Percentiles rank a stretch among this genome's conserved stretches.
These are phyloP conservation scores for Sarocladium strictum DNA, from an alignment of 2,329 filamentous ascomycete species.

Conservation along the genomic window DNA sequence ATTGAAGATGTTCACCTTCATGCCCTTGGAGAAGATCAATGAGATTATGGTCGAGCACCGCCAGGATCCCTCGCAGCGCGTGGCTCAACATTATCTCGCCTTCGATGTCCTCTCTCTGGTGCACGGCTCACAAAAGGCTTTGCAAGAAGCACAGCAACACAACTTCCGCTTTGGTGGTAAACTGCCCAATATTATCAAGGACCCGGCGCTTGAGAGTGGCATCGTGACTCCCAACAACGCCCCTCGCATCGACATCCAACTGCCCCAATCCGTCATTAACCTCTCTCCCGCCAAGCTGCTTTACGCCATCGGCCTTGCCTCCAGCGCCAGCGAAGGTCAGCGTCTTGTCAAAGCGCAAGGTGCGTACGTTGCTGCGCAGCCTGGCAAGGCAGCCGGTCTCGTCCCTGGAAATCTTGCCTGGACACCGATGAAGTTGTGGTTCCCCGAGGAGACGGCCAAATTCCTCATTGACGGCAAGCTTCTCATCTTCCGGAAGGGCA, in stretches of 20 bases:
- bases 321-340: slow-evolving; percentile 51
- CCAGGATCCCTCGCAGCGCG: slow-evolving; percentile 61
- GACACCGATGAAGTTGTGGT: slow-evolving; percentile 55
- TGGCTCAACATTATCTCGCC: slow-evolving; percentile 79
- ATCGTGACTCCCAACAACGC: slow-evolving; percentile 40
- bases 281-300: slow-evolving; percentile 55
- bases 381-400: slow-evolving; percentile 38
- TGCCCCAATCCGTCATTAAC: slow-evolving; percentile 52
- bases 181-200: slow-evolving; percentile 23
- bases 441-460: slow-evolving; percentile 48
- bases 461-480: slow-evolving; percentile 55
- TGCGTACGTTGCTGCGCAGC: slow-evolving; percentile 54
- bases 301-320: slow-evolving; percentile 51
- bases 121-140: slow-evolving; percentile 63
- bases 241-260: slow-evolving; percentile 47
- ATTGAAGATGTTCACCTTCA: slow-evolving; percentile 85
- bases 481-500: slow-evolving; percentile 56
- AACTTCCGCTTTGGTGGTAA: slow-evolving; percentile 38
- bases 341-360: slow-evolving; percentile 49
- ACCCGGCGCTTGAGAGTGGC: slow-evolving; percentile 22
- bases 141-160: slow-evolving; percentile 53
- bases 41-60: slow-evolving; percentile 62
- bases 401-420: slow-evolving; percentile 49
- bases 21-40: slow-evolving; percentile 65
- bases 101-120: slow-evolving; percentile 75